Evolutionary conservation across 257 asterid species (phyloP), one percentile per base, ranked within the genome.

Genomic region (Lavandula angustifolia): DNA sequence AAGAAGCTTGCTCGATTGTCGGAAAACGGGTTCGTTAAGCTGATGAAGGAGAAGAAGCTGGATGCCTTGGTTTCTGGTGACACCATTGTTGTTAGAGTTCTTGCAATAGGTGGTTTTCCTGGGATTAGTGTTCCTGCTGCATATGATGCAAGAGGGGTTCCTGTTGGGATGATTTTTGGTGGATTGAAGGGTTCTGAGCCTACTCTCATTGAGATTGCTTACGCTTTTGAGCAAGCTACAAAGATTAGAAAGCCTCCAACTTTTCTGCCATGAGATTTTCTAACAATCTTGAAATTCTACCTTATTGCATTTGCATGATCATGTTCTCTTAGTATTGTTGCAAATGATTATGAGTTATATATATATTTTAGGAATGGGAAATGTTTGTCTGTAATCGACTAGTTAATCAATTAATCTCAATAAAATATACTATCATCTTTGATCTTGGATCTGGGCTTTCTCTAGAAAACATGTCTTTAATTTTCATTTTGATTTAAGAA

Each of bases 51-150:
- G 13, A 62, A 85, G n/a, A 37, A 77, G 13, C 43, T 80, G 51
- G 94, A 88, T 66, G 91, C 91, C 13, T 4, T 84, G 71, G 80
- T 84, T 66, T 75, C 85, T 1, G 53, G 78, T 0, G 87, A 91
- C 0, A 74, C 82, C 4, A 62, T 66, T 12, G 84, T 73, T 10
- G 68, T 80, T 8, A 54, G 80, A 1, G 78, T 84, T 35, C 62
- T 76, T 31, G 89, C 95, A 5, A 81, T 85, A 5, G 91, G 91
- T 54, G 95, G 89, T 53, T 85, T 60, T 69, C 96, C 89, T 3
- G 95, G 66, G 37, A 74, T 87, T 18, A 78, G 80, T 0, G 76
- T 87, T 11, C 96, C 96, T 1, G 91, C 88, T 4, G 89, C 85
- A 6, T 89, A 87, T 48, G 85, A 72, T 62, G 33, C 33, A 6